Evolutionary conservation across 805 yeast species (phyloP), one percentile per base, ranked within the genome.

Genomic region (Diddensiella santjacobensis): DNA sequence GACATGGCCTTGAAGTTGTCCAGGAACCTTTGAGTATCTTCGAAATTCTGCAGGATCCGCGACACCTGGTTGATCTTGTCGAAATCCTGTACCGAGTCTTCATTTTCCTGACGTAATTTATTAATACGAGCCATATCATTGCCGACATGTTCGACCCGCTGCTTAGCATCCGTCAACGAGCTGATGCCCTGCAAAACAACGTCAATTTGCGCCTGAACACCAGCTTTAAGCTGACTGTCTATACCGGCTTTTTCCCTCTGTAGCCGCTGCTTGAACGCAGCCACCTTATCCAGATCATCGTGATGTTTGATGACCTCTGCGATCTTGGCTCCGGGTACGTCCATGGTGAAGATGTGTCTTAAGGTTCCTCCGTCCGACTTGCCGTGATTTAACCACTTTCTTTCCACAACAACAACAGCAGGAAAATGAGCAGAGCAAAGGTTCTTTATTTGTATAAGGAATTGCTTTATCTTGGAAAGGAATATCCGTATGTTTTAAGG

Each of bases 141-240:
- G 26, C 56, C 50, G 39, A 77, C 65, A 39, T 61, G 65, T 29
- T 64, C 67, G 43, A 76, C 66, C 40, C 66, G 67, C 4, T 58
- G 57, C 49, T 74, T 72, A 35, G 77, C 71, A 18, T 62, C 58
- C 11, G 54, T 55, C 42, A 68, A 53, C 53, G 67, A 42, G 62
- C 61, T 50, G 62, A 70, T 47, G 29, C 67, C 56, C 62, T 54
- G 69, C 54, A 78, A 66, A 1, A 85, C 75, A 5, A 77, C 67
- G 40, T 78, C 81, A 49, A 79, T 76, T 55, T 81, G 87, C 35
- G 74, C 74, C 59, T 78, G 80, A n/a, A 87, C 78, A 44, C 83
- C 84, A 36, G 84, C 68, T 58, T 78, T 80, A 54, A 91, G 70
- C 61, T 88, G 91, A 42, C 83, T 72, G 57, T 87, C 96, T 10